Base-by-base conservation (phyloP, 495 filamentous ascomycete species). In the Hypoxylon lienhwacheense region DNA sequence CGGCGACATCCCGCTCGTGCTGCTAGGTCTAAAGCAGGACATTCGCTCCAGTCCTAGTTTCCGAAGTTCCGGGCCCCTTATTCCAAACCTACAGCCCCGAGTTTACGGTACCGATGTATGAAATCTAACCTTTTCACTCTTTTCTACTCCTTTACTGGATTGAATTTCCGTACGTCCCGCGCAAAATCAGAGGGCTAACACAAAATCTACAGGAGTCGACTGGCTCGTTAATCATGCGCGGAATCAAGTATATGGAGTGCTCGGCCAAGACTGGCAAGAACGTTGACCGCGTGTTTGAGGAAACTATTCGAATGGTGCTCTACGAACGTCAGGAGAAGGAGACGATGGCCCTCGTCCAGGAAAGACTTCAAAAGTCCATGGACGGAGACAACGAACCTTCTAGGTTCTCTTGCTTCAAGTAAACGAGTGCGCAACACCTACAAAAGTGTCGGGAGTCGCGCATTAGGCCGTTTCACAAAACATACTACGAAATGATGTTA, bases 11-110 rank as follows among this genome's bases (percentile, higher is more conserved):
- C 65, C 61, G 1, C 25, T 65, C 21, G 52, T 67, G 10, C 41
- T 67, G 20, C 43, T 67, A 7, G 65, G 65, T 24, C 40, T 58
- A 17, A 67, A 67, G 61, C 65, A 55, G 12, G 65, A 67, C 37
- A 42, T 32, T 6, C 52, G 58, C 29, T 25, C 33, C 4, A 51
- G 57, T 10, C 5, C 43, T 4, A 45, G 55, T 8, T 43, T 63
- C 12, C 41, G 51, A 29, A 41, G 47, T 0, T 58, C 61, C 11
- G 29, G 45, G 47, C 0, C 61, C 61, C 11, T 34, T 63, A 0
- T 58, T 26, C 57, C 51, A 1, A 17, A 57, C 4, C 17, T 65
- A 14, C 28, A 53, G 2, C 21, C 42, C 4, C 51, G 40, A 1
- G 26, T 56, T 33, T 46, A 47, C 11, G 28, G 46, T 1, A 32